Conservation (phyloP, 306 rosid genomes). For the Castanea crenata region DNA sequence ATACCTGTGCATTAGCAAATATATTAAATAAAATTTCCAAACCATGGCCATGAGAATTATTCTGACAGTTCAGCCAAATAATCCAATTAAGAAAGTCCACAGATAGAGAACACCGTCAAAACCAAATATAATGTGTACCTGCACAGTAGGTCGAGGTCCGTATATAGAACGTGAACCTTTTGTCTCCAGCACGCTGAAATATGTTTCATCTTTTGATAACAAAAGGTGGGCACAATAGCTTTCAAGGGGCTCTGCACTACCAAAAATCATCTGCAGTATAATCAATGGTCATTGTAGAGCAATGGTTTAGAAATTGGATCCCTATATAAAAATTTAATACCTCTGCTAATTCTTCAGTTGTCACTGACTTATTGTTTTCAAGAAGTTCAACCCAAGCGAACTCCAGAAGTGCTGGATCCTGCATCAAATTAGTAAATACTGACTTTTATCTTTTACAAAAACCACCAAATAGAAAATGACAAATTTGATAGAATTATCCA, state of each 20-base stretch:
- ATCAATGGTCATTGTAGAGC: conserved; percentile 30
- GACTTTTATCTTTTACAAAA: conserved; percentile 14
- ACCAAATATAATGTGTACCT: conserved; percentile 49
- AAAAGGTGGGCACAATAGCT: conserved; percentile 86
- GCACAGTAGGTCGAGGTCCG: conserved; percentile 78
- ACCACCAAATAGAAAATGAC: not conserved
- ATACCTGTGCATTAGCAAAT: no score
- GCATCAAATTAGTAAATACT: conserved; percentile 33
- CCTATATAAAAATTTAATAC: conserved; percentile 36
- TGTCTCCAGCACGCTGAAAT: conserved; percentile 76
- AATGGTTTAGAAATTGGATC: conserved; percentile 12
- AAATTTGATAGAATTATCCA: conserved; percentile 9
- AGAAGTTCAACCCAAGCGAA: conserved; percentile 97
- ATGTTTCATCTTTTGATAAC: conserved; percentile 84
- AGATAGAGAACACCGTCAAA: conserved; percentile 1
- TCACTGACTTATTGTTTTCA: conserved; percentile 75
- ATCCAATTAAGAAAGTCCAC: not conserved
- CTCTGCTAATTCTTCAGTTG: conserved; percentile 85
- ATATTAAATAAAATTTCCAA: no score
- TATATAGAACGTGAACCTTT: conserved; percentile 69
- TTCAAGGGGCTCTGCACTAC: conserved; percentile 78
- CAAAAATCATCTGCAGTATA: conserved; percentile 84
- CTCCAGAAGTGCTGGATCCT: conserved; percentile 85
- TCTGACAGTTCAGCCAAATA: not conserved
- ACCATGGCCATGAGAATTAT: no score